Percentiles rank a stretch among this genome's conserved stretches.
Conservation (phyloP, 2,329 filamentous ascomycete species). For the Cylindrodendrum hubeiense region DNA sequence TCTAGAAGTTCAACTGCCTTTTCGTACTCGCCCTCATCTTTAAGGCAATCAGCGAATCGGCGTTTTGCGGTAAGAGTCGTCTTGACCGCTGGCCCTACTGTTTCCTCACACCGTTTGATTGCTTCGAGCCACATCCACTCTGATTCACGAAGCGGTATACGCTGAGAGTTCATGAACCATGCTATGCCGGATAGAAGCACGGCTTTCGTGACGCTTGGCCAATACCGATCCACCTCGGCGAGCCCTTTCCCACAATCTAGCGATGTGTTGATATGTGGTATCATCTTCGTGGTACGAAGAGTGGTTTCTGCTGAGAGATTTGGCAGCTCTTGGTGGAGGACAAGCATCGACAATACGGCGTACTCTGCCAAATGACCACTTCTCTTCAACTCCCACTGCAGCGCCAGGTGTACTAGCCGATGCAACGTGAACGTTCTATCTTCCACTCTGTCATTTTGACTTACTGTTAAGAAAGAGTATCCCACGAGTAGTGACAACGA, state of each 20-base stretch:
- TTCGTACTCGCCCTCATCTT: neutral
- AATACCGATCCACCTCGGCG: neutral
- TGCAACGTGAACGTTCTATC: neutral
- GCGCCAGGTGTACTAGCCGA: neutral
- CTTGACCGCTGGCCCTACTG: neutral
- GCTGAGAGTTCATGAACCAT: neutral
- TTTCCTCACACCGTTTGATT: neutral
- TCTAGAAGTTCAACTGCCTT: neutral
- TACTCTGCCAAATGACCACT: neutral
- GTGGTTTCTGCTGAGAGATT: neutral
- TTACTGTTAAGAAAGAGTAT: conserved; percentile 1
- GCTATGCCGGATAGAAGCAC: neutral
- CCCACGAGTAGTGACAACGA: neutral
- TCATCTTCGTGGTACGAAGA: neutral
- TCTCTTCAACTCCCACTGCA: neutral
- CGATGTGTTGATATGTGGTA: neutral
- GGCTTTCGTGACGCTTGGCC: neutral
- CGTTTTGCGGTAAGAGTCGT: neutral
- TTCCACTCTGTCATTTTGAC: neutral
- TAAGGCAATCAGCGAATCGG: neutral
- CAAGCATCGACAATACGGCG: neutral
- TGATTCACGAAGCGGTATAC: neutral
- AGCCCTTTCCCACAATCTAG: neutral
- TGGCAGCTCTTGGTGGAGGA: neutral
- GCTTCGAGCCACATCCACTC: neutral